These are phyloP conservation scores for Paraphoma sp. DNA, from an alignment of 2,329 filamentous ascomycete genomes.

Conservation along the genomic window DNA sequence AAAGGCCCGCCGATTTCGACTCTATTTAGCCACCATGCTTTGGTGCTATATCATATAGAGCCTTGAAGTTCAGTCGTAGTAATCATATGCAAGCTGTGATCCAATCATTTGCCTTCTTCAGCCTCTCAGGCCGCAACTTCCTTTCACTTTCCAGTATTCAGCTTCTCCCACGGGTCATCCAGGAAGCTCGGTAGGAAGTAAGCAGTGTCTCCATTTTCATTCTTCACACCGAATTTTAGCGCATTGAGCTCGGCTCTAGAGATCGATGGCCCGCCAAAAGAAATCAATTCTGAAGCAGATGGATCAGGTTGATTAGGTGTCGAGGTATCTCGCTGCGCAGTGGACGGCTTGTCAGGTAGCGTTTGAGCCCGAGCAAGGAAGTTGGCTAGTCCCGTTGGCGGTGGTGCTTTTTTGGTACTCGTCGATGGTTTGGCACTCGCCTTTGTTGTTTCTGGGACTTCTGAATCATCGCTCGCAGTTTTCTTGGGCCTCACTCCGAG, in stretches of 20 bases:
- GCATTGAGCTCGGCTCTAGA: slow-evolving; percentile 42
- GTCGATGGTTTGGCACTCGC: not conserved
- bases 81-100: no score
- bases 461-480: not conserved
- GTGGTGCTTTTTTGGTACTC: slow-evolving; percentile 17
- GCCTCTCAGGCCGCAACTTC: not conserved
- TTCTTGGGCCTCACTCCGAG: slow-evolving; percentile 48
- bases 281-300: slow-evolving; percentile 22
- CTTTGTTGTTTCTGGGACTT: not conserved
- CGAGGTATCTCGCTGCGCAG: not conserved
- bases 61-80: no score
- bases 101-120: not conserved
- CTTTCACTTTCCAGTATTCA: slow-evolving; percentile 2
- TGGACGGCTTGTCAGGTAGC: slow-evolving; percentile 26
- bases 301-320: slow-evolving; percentile 2
- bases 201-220: slow-evolving; percentile 65
- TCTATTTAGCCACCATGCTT: no score
- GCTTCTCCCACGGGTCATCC: slow-evolving; percentile 71
- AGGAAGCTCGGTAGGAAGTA: slow-evolving; percentile 75
- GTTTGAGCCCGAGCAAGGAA: slow-evolving; percentile 40
- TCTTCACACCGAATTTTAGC: slow-evolving; percentile 50
- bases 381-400: slow-evolving; percentile 34
- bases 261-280: slow-evolving; percentile 38
- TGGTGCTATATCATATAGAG: no score
- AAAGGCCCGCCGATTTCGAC: no score